Conservation (phyloP, 306 rosid species). For the Lagenaria siceraria region DNA sequence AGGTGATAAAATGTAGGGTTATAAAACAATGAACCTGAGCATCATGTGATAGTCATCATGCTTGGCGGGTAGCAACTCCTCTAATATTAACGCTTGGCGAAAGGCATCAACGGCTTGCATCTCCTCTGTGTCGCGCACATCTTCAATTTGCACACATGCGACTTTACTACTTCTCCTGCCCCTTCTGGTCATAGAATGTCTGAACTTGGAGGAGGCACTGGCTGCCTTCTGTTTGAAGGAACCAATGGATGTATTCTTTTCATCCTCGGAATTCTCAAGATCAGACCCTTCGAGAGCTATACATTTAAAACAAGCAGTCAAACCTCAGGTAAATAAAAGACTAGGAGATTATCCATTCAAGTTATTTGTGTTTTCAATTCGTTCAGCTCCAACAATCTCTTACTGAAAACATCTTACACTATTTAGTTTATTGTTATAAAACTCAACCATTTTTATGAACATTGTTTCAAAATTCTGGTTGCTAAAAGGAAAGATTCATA, state of each 20-base stretch:
- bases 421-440: not conserved
- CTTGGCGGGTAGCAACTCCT: constrained; percentile 62
- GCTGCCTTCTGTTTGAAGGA: constrained; percentile 53
- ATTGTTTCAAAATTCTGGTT: not conserved
- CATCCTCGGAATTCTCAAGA: constrained; percentile 27
- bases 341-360: not conserved
- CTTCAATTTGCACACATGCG: constrained; percentile 67
- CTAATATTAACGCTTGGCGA: constrained; percentile 61
- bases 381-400: not conserved
- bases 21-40: constrained; percentile 38
- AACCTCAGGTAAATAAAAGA: not conserved
- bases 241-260: constrained; percentile 28
- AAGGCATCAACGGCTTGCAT: constrained; percentile 54
- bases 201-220: constrained; percentile 50
- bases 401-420: not conserved
- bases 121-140: constrained; percentile 62
- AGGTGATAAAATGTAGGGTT: not conserved
- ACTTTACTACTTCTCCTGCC: constrained; percentile 75
- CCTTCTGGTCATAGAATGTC: constrained; percentile 44
- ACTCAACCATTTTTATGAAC: not conserved
- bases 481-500: not conserved
- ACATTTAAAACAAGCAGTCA: not conserved
- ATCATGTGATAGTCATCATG: constrained; percentile 88
- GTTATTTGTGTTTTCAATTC: not conserved
- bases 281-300: constrained; percentile 13